These are phyloP conservation scores for Bipolaris cookei DNA, from an alignment of 2,329 filamentous ascomycete genomes.

Conservation along the genomic window DNA sequence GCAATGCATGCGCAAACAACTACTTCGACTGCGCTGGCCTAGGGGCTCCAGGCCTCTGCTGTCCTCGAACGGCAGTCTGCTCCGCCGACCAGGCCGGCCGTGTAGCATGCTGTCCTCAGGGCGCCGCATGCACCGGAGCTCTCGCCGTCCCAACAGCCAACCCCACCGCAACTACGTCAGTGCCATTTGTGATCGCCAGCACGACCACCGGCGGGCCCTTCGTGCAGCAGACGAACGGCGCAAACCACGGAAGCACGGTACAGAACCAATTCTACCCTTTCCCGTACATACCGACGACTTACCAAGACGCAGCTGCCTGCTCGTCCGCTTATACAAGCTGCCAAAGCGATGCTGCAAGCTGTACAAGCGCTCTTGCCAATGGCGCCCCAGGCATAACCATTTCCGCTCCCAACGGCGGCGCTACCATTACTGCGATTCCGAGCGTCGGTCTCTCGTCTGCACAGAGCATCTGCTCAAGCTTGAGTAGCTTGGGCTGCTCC, in stretches of 20 bases:
- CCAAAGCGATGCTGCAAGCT: constrained; percentile 53
- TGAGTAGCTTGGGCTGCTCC: constrained; percentile 57
- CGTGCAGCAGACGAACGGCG: constrained; percentile 30
- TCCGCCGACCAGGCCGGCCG: constrained; percentile 62
- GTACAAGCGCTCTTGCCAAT: constrained; percentile 54
- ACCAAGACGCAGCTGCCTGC: constrained; percentile 58
- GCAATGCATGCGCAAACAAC: constrained; percentile 56
- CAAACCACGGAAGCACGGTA: constrained; percentile 48
- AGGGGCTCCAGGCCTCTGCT: constrained; percentile 63
- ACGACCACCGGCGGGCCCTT: constrained; percentile 28
- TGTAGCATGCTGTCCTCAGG: constrained; percentile 66
- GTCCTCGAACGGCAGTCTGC: constrained; percentile 60
- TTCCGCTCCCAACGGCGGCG: constrained; percentile 56
- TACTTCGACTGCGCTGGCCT: constrained; percentile 61
- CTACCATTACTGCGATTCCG: constrained; percentile 56
- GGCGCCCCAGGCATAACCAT: constrained; percentile 60
- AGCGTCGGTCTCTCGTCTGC: constrained; percentile 39
- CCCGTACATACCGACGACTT: constrained; percentile 60
- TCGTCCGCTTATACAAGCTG: constrained; percentile 62
- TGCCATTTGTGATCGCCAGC: constrained; percentile 28
- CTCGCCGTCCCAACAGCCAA: constrained; percentile 12
- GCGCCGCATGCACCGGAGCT: constrained; percentile 63
- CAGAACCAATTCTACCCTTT: constrained; percentile 60
- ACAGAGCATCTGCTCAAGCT: constrained; percentile 41
- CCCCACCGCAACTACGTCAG: constrained; percentile 25